A percentile compares a stretch with the other conserved stretches of the same genome.
Conservation (phyloP, 495 filamentous ascomycete species). For the Neurospora terricola region DNA sequence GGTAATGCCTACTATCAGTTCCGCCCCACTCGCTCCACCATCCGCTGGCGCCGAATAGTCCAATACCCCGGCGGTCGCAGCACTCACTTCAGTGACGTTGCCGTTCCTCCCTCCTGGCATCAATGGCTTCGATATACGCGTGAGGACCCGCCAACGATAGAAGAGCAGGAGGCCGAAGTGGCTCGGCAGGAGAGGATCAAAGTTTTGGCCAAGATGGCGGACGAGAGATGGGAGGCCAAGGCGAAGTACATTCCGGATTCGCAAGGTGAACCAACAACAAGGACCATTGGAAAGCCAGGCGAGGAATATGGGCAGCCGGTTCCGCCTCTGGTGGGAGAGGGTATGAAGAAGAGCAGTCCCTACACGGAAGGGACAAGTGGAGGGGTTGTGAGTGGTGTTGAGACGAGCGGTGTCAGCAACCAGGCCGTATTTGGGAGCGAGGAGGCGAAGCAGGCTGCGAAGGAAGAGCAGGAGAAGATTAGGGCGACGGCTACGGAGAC, state of each 20-base stretch:
- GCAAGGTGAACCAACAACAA: not conserved
- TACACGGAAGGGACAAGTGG: not conserved
- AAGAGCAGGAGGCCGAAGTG: conserved; percentile 65
- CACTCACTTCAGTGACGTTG: conserved; percentile 57
- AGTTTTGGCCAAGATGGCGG: conserved; percentile 63
- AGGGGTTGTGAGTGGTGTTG: not conserved
- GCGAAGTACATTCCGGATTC: conserved; percentile 27
- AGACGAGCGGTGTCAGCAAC: not conserved
- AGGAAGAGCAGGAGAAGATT: not conserved
- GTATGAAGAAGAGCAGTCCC: not conserved
- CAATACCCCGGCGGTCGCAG: conserved; percentile 38
- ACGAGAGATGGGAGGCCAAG: conserved; percentile 79
- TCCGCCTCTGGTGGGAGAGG: not conserved
- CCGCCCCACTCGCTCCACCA: conserved; percentile 41
- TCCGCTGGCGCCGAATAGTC: conserved; percentile 54
- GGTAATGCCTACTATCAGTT: conserved; percentile 97
- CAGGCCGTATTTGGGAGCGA: not conserved
- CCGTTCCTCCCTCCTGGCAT: conserved; percentile 69
- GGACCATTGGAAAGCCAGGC: not conserved
- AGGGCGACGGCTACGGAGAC: not conserved
- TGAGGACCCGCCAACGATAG: conserved; percentile 53
- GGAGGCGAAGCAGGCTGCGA: not conserved
- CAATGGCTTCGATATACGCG: conserved; percentile 92
- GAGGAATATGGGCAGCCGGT: not conserved
- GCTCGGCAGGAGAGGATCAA: conserved; percentile 59